Percentiles rank a stretch among this genome's conserved stretches.
Conservation (phyloP, 306 rosid genomes). For the Echinosophora koreensis region DNA sequence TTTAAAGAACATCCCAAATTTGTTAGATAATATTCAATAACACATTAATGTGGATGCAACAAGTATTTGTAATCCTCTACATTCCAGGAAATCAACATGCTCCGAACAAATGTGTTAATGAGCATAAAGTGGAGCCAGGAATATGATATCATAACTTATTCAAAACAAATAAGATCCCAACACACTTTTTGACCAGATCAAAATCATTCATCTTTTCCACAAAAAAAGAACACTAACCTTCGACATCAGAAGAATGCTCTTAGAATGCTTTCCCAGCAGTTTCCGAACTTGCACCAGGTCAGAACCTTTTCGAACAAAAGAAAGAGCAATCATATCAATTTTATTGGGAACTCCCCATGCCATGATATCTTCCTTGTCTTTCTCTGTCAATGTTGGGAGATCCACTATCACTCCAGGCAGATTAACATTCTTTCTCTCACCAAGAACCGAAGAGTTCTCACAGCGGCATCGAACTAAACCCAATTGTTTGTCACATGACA, state of each 20-base stretch:
- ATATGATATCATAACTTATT: constrained; percentile 18
- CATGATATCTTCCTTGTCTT: constrained; percentile 91
- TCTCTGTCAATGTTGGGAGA: constrained; percentile 95
- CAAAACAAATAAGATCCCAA: constrained; percentile 12
- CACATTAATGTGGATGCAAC: constrained; percentile 3
- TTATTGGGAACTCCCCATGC: constrained; percentile 89
- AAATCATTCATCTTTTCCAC: constrained; percentile 4
- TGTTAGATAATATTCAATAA: constrained; percentile 21
- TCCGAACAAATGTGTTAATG: background rate
- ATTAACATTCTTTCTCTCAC: constrained; percentile 97
- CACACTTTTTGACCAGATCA: background rate
- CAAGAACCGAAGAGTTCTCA: constrained; percentile 92
- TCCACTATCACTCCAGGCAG: constrained; percentile 93
- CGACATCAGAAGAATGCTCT: constrained; percentile 94
- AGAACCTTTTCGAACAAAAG: constrained; percentile 95
- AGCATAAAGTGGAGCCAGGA: background rate
- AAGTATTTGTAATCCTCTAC: constrained; percentile 18
- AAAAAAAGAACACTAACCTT: constrained; percentile 64
- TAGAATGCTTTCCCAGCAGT: constrained; percentile 82
- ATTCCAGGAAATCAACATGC: constrained; percentile 12
- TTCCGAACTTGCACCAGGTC: constrained; percentile 89
- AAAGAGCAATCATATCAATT: constrained; percentile 96
- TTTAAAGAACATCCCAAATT: constrained; percentile 23
- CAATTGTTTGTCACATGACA: constrained; percentile 67
- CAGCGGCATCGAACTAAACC: constrained; percentile 88